These are phyloP conservation scores for Aschersonia sp. DNA, from an alignment of 2,329 filamentous ascomycete species.

Conservation along the genomic window DNA sequence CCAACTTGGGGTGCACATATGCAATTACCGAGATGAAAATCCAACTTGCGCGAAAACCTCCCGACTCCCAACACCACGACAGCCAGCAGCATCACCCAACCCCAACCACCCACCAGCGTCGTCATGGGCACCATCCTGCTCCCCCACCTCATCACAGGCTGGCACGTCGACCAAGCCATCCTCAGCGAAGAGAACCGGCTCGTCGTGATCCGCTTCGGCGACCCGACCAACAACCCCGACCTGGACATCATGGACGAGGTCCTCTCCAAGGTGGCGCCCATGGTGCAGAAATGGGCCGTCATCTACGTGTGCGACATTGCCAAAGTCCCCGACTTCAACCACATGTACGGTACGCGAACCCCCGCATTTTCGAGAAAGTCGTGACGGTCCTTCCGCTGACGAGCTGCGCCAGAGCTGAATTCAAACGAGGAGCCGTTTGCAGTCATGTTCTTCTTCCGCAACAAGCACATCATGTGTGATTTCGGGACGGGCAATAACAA, in stretches of 20 bases:
- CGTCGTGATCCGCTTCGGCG: slow-evolving; percentile 85
- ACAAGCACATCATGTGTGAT: slow-evolving; percentile 99
- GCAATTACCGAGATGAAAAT: too few relatives aligned
- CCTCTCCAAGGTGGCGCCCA: slow-evolving; percentile 84
- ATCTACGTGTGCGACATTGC: slow-evolving; percentile 93
- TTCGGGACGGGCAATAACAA: slow-evolving; percentile 98
- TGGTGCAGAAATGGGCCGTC: slow-evolving; percentile 83
- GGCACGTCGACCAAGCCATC: slow-evolving; percentile 98
- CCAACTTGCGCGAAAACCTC: too few relatives aligned
- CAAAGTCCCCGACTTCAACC: slow-evolving; percentile 82
- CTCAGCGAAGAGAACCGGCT: slow-evolving; percentile 77
- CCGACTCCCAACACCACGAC: too few relatives aligned
- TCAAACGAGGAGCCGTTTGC: slow-evolving; percentile 57
- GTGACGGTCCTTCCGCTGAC: too few relatives aligned
- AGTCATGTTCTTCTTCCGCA: slow-evolving; percentile 93
- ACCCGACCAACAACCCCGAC: slow-evolving; percentile 50
- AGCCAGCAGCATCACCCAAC: too few relatives aligned
- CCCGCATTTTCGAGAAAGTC: not conserved
- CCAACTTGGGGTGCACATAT: too few relatives aligned
- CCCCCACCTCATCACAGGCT: slow-evolving; percentile 79
- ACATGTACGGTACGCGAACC: slow-evolving; percentile 59
- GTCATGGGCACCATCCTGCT: slow-evolving; percentile 76
- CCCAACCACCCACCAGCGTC: too few relatives aligned
- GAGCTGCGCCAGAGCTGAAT: slow-evolving; percentile 2
- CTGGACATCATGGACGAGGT: slow-evolving; percentile 76